phyloP scores from a whole-genome alignment of 2,329 filamentous ascomycete species.

The Nakataea oryzae region DNA sequence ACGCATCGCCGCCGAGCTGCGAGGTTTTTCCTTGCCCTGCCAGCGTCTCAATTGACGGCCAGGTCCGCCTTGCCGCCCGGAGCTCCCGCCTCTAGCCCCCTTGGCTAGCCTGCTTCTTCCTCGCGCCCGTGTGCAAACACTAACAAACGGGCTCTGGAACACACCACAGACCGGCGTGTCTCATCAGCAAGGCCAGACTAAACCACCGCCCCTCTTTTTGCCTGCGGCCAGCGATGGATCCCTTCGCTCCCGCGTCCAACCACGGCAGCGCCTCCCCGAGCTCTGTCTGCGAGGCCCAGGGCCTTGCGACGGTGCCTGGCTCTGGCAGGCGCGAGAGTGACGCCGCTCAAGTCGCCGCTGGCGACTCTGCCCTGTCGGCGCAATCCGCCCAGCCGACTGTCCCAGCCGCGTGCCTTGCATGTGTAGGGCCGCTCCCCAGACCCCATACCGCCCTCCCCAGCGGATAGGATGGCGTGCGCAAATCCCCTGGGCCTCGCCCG shows the following conservation, averaged over 20 bases:
- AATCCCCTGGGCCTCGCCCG: background rate
- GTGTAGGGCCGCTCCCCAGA: constrained; percentile 28
- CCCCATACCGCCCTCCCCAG: background rate
- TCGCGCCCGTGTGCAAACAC: background rate
- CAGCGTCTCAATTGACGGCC: background rate
- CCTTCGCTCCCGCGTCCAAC: background rate
- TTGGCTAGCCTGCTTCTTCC: background rate
- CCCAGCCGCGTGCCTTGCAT: constrained; percentile 43
- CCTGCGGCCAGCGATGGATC: background rate
- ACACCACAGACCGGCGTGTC: background rate
- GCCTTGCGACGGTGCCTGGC: background rate
- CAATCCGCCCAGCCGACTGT: constrained; percentile 5
- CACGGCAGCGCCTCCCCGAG: background rate
- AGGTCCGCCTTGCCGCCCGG: background rate
- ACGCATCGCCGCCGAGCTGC: background rate
- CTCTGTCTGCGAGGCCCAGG: background rate
- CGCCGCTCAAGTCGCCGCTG: background rate
- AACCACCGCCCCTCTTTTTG: background rate
- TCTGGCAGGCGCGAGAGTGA: background rate
- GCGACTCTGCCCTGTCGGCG: background rate
- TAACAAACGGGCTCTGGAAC: background rate
- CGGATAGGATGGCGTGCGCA: background rate
- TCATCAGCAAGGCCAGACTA: background rate
- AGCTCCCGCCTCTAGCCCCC: background rate
- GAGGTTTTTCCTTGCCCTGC: background rate